Base-by-base conservation (phyloP, 352 stramenopile species). In the Phytophthora sojae region DNA sequence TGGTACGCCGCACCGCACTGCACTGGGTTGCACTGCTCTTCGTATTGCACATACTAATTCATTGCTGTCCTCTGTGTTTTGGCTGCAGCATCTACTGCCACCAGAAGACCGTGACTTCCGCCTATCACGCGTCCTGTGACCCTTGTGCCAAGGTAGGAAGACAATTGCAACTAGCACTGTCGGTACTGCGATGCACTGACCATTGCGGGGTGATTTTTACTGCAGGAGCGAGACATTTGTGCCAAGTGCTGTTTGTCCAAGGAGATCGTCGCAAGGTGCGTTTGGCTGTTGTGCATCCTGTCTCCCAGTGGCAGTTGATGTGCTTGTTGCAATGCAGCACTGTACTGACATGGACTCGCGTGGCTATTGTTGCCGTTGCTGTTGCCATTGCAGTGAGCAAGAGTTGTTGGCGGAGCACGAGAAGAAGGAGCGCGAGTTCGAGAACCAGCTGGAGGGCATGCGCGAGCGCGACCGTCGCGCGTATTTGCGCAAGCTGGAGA, bases 121-220 rank as follows among this genome's bases (percentile, higher is more conserved):
- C 97, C 7, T 99, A 99, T 81, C 97, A 99, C 70, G 94, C 91
- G 0, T 86, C 98, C 19, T 99, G 97, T 71, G 82, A 92, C 61
- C 75, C 82, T 6, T 99, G 97, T 74, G 89, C 94, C 19, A 94
- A 86, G 66, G 90, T 89, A 64, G 52, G 29, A 21, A 42, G 32
- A 12, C 32, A 42, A 15, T 5, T 14, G 32, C 9, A 39, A 14
- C 32, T 42, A 4, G 42, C 42, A 30, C 2, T 21, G 2, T 1
- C 53, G 26, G 26, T 32, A n/a, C 6, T 55, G 26, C 32, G 14
- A 11, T 60, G 54, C 60, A 30, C 53, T 65, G 37, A 68, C 55
- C 60, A 17, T 26, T 53, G 45, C 9, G 45, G 42, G 23, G 14
- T 44, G 4, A 47, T 58, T 2, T 30, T 1, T 29, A 25, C 53